These are phyloP conservation scores for Penicillium fuscoglaucum DNA, from an alignment of 2,329 filamentous ascomycete genomes.

Conservation along the genomic window DNA sequence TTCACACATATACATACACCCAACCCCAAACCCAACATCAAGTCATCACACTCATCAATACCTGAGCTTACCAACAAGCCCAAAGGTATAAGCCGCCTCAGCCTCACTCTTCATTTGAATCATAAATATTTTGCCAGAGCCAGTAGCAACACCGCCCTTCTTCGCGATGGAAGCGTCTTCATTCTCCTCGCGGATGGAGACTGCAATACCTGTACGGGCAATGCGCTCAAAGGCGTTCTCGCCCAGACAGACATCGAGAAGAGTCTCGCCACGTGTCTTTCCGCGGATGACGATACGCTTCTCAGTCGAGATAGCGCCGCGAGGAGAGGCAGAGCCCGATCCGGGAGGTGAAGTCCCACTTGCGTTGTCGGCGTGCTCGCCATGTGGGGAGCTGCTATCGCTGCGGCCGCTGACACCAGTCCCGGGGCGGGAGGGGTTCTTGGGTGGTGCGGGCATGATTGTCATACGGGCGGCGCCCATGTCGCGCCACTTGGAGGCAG, in stretches of 20 bases:
- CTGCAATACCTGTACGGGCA: conserved; percentile 80
- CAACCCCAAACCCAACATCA: background rate
- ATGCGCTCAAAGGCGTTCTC: conserved; percentile 83
- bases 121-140: conserved; percentile 63
- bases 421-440: conserved; percentile 32
- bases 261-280: conserved; percentile 63
- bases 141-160: conserved; percentile 59
- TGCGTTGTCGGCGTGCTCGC: conserved; percentile 21
- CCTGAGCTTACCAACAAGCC: conserved; percentile 53
- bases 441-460: conserved; percentile 64
- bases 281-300: conserved; percentile 81
- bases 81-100: conserved; percentile 57
- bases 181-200: conserved; percentile 82
- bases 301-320: conserved; percentile 65
- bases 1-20: conserved; percentile 1
- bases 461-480: conserved; percentile 81
- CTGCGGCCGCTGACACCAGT: conserved; percentile 55
- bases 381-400: conserved; percentile 27
- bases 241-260: conserved; percentile 81
- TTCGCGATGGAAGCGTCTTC: conserved; percentile 60
- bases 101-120: conserved; percentile 59
- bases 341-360: conserved; percentile 27
- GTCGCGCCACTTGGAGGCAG: conserved; percentile 81
- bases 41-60: conserved; percentile 38
- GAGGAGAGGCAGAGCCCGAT: conserved; percentile 35